These are phyloP conservation scores for Lichtheimia hyalospora DNA, from an alignment of 371 early-diverging fungal species.

Conservation along the genomic window DNA sequence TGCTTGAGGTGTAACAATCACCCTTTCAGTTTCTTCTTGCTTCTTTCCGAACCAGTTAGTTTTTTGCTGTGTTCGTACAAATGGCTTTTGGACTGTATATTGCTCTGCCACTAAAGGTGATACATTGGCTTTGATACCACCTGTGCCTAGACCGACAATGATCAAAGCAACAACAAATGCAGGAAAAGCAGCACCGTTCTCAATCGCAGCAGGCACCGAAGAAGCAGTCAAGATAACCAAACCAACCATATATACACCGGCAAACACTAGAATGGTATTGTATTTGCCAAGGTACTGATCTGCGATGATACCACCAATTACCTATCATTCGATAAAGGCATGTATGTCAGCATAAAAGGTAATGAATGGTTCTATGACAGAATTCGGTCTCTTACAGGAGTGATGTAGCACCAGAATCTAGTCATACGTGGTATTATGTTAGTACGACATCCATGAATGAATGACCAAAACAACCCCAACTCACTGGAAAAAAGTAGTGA, in stretches of 20 bases:
- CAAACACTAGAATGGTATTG: slow-evolving; percentile 74
- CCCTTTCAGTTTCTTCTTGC: slow-evolving; percentile 19
- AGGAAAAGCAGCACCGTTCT: slow-evolving; percentile 56
- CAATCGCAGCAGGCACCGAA: slow-evolving; percentile 56
- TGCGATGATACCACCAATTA: slow-evolving; percentile 76
- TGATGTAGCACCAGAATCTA: slow-evolving; percentile 75
- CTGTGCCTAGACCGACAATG: slow-evolving; percentile 68
- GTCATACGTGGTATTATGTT: not conserved
- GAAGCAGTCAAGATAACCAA: slow-evolving; percentile 67
- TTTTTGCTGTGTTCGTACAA: slow-evolving; percentile 22
- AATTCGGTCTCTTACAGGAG: slow-evolving; percentile 44
- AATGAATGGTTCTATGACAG: not conserved
- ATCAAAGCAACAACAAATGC: slow-evolving; percentile 66
- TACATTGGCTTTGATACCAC: slow-evolving; percentile 56
- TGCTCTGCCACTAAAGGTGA: slow-evolving; percentile 55
- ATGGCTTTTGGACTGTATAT: slow-evolving; percentile 31
- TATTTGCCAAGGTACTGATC: slow-evolving; percentile 85
- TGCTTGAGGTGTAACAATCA: slow-evolving; percentile 52
- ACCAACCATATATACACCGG: slow-evolving; percentile 69
- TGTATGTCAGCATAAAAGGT: not conserved
- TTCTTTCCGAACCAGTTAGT: slow-evolving; percentile 14
- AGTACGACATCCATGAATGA: not conserved
- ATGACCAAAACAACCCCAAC: not conserved
- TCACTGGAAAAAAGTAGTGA: slow-evolving; percentile 70
- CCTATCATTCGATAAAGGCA: not conserved